Percentiles rank a stretch among this genome's conserved stretches.
Evolutionary conservation across 306 rosid genomes (phyloP).

Genomic region (Vigna unguiculata): DNA sequence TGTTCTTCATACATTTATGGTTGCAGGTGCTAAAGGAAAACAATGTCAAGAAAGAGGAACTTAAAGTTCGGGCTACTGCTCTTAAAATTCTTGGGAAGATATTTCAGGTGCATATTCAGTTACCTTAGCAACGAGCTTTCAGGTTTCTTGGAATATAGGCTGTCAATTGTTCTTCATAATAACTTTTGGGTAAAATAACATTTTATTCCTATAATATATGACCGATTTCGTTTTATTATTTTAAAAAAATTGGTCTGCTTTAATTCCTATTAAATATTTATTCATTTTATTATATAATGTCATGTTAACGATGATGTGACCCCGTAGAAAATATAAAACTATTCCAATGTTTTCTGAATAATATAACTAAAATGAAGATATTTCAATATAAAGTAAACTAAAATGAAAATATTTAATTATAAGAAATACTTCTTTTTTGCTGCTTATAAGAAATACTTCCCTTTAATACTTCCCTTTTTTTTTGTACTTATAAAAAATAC

Average conservation of each 20-base stretch:
- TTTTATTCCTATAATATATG: background rate
- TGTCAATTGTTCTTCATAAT: background rate
- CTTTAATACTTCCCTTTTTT: too few relatives aligned
- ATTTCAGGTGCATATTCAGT: slow-evolving; percentile 67
- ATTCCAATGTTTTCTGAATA: background rate
- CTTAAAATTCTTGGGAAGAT: slow-evolving; percentile 84
- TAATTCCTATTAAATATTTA: background rate
- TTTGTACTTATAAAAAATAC: background rate
- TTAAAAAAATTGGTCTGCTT: background rate
- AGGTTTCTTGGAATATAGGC: background rate
- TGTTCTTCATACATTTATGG: slow-evolving; percentile 25
- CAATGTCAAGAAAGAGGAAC: slow-evolving; percentile 77
- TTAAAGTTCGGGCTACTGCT: slow-evolving; percentile 79
- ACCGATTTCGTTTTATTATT: background rate
- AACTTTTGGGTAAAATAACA: background rate
- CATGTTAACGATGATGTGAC: background rate
- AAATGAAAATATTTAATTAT: background rate
- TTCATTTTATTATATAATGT: background rate
- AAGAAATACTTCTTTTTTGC: background rate
- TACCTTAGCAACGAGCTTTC: background rate
- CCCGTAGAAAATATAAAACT: background rate
- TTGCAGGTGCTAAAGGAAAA: slow-evolving; percentile 81
- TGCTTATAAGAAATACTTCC: too few relatives aligned
- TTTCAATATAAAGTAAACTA: background rate
- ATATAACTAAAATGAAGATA: background rate